Evolutionary conservation across 139 green algal genomes (phyloP), one percentile per base, ranked within the genome.

Genomic region (Chlorella vulgaris): DNA sequence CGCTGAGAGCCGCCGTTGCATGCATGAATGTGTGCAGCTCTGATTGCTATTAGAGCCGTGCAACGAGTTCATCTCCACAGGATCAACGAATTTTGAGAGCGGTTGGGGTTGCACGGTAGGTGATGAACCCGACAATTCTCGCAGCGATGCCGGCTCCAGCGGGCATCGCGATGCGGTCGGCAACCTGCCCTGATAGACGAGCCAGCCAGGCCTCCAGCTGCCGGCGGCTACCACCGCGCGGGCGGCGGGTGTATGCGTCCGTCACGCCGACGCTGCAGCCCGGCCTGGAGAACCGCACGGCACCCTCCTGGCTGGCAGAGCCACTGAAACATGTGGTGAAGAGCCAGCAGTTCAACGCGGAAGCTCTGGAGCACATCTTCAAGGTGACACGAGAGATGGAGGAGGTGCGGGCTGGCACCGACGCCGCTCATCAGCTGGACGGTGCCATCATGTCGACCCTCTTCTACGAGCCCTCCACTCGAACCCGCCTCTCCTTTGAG

Each of bases 401-500:
- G 65, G 31, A 81, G n/a, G 76, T 97, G 3, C 63, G 81, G 33
- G 90, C 90, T 1, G 82, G 88, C 28, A 93, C 87, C 4, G 84
- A 88, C 10, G 93, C 90, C 43, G 85, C 90, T 0, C 82, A 82
- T 26, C 81, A 95, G 83, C 87, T 99, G 47, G 83, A 88, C 50
- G 84, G 84, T 10, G 58, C 92, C 75, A 88, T 98, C 13, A 99
- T 99, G 96, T 93, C 95, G 31, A 99, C 97, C 3, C 91, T 99
- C 8, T 99, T 99, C 84, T 99, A 99, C 85, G 97, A 99, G 90
- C 97, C 97, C 19, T 99, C 97, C 36, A 99, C 97, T 10, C 93
- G 97, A 51, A 99, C 97, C 15, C 87, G 97, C 10, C 90, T 99
- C 2, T 98, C 93, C 0, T 99, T 99, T 86, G 97, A 99, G 81